Evolutionary conservation across 495 filamentous ascomycete species (phyloP).

Genomic region (Penicillium arizonense): DNA sequence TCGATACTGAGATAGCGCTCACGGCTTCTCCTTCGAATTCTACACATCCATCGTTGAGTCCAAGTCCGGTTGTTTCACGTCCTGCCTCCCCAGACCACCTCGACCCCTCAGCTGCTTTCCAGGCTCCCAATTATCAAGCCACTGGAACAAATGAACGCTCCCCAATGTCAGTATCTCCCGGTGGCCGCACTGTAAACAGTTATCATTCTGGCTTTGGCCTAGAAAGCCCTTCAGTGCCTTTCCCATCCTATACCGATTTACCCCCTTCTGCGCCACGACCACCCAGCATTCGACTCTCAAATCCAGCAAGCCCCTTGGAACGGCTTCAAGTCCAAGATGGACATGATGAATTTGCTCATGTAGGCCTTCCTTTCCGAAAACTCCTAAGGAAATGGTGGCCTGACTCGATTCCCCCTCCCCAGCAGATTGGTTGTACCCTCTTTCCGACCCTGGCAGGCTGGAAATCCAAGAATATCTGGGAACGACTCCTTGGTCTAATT

Average conservation of each 20-base stretch:
- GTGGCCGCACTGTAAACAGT: conserved; percentile 18
- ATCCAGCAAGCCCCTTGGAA: conserved; percentile 49
- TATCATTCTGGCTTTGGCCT: conserved; percentile 1
- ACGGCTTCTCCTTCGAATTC: conserved; percentile 43
- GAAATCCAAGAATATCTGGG: conserved; percentile 72
- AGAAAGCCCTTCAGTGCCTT: conserved; percentile 41
- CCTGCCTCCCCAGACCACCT: conserved; percentile 31
- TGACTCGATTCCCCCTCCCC: conserved; percentile 63
- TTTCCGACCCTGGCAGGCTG: conserved; percentile 88
- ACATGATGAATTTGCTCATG: conserved; percentile 17
- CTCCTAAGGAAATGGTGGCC: conserved; percentile 66
- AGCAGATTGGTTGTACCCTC: conserved; percentile 67
- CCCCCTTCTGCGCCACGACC: conserved; percentile 42
- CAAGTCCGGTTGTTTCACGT: conserved; percentile 14
- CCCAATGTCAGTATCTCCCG: conserved; percentile 32
- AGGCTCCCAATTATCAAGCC: conserved; percentile 35
- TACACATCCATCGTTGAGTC: conserved; percentile 17
- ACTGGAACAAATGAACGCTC: conserved; percentile 22
- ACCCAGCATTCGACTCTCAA: conserved; percentile 52
- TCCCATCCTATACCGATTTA: conserved; percentile 52
- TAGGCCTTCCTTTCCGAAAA: conserved; percentile 6
- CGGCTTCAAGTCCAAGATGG: conserved; percentile 32
- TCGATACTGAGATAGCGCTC: conserved; percentile 17
- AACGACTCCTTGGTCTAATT: conserved; percentile 72
- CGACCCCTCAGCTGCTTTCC: conserved; percentile 36